phyloP scores from a whole-genome alignment of 305 asterid species.

The Fraxinus sp. region DNA sequence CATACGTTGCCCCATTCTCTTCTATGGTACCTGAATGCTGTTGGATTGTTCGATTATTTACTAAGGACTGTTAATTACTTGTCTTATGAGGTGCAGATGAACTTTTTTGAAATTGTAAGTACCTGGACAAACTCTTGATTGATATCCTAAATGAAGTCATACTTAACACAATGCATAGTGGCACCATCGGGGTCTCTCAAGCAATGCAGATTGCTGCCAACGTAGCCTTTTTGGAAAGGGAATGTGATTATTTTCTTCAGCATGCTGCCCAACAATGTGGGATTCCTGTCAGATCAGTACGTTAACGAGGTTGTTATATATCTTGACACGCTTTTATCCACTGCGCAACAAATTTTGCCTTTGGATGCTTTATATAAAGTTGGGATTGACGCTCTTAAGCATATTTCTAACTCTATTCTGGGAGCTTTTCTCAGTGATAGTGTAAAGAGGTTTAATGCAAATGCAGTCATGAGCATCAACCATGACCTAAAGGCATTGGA shows the following conservation, averaged over 20 bases:
- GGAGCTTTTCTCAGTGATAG: slow-evolving; percentile 58
- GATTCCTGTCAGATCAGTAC: slow-evolving; percentile 66
- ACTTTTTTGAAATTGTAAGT: slow-evolving; percentile 78
- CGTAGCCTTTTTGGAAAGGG: slow-evolving; percentile 72
- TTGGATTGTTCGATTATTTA: slow-evolving; percentile 65
- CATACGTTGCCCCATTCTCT: slow-evolving; percentile 87
- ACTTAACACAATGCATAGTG: slow-evolving; percentile 57
- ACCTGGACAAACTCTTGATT: slow-evolving; percentile 79
- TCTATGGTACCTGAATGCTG: slow-evolving; percentile 89
- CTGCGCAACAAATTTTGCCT: slow-evolving; percentile 45
- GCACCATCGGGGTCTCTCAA: slow-evolving; percentile 68
- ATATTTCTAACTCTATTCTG: slow-evolving; percentile 63
- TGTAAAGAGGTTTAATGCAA: slow-evolving; percentile 27
- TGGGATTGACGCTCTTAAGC: slow-evolving; percentile 83
- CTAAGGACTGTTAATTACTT: slow-evolving; percentile 75
- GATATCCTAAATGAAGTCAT: slow-evolving; percentile 75
- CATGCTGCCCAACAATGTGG: slow-evolving; percentile 96
- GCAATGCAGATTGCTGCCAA: slow-evolving; percentile 96
- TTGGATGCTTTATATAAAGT: slow-evolving; percentile 12
- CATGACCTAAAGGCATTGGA: slow-evolving; percentile 69
- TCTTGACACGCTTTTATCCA: slow-evolving; percentile 80
- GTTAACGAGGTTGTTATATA: slow-evolving; percentile 71
- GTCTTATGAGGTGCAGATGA: slow-evolving; percentile 76
- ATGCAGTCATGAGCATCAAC: slow-evolving; percentile 59
- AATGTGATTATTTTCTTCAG: slow-evolving; percentile 86